Evolutionary conservation across 2,329 filamentous ascomycete species (phyloP), one percentile per base, ranked within the genome.

Genomic region (Colletotrichum theobromicola): DNA sequence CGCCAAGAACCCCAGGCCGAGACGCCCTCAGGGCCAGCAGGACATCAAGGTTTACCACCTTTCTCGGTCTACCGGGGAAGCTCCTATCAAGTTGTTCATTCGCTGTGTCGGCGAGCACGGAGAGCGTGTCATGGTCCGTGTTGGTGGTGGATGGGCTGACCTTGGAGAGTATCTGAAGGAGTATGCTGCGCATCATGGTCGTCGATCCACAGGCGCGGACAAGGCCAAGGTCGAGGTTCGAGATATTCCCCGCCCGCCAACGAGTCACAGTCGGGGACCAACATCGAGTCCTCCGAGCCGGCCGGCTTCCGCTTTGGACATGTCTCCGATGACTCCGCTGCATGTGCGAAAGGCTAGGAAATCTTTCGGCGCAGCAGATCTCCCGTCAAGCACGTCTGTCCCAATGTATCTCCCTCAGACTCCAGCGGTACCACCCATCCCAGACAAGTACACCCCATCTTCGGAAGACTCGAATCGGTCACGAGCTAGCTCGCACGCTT

Each of bases 71-170:
- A 95, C 93, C 42, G 94, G 94, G 71, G 93, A 97, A 77, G 91
- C 95, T 15, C 97, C 97, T 1, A 96, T 98, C 81, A 98, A 98
- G 84, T 90, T 99, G 7, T 98, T 97, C 80, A 96, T 99, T 67
- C 94, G 97, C 18, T 93, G 95, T 2, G 96, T 99, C 4, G 97
- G 97, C 64, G 95, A 98, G 82, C 90, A 92, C 71, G 95, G 94
- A 18, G 95, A 98, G 83, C 92, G 97, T 66, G 95, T 98, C 75
- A 98, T 99, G 97, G 97, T 99, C 9, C 94, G 97, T 42, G 96
- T 99, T 15, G 97, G 97, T 15, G 97, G 97, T 74, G 97, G 97
- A n/a, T 99, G 97, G 97, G 95, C 96, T 16, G 97, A 99, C 83
- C 87, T 99, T 24, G 96, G 94, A 46, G 97, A 98, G 83, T 99